Evolutionary conservation across 495 filamentous ascomycete species (phyloP), one percentile per base, ranked within the genome.

Genomic region (Tuber magnatum): DNA sequence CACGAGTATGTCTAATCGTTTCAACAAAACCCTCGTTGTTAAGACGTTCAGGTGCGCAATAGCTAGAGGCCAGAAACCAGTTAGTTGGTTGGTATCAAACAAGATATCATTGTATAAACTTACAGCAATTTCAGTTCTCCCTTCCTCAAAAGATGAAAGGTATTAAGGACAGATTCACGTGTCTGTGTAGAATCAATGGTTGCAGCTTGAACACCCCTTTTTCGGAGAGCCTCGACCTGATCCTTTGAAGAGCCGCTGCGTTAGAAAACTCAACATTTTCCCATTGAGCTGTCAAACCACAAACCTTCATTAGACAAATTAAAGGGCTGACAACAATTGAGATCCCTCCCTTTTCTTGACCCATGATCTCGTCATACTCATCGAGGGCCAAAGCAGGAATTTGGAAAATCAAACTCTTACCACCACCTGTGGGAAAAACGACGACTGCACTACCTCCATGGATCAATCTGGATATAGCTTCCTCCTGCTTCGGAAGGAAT

Each of bases 401-500:
- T 83, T 89, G 88, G 72, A 87, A 89, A 61, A 86, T 86, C 1
- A 89, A 81, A 46, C 87, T 89, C 80, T 89, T 90, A 12, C 88
- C 88, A 14, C 87, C 88, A 41, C 88, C 88, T 9, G 89, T 89
- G 1, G 89, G 89, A 74, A 90, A 91, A 28, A 91, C 80, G 8
- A 87, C 87, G 10, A 85, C 81, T 0, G 85, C 84, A 77, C 86
- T 89, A 3, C 86, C 83, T 2, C 88, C 88, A 41, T 75, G 77
- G 3, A 90, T 81, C 22, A 88, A 77, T 10, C 85, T 77, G 28
- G 84, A 76, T 71, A 90, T 89, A 22, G 85, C 88, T 22, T 83
- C 83, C 41, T 87, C 86, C 73, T 90, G 88, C 75, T 87, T 86
- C 43, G 88, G 83, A 42, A 86, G 85, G 73, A 90, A 90, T 1